Conservation (phyloP, 495 filamentous ascomycete species). For the Evernia prunastri region DNA sequence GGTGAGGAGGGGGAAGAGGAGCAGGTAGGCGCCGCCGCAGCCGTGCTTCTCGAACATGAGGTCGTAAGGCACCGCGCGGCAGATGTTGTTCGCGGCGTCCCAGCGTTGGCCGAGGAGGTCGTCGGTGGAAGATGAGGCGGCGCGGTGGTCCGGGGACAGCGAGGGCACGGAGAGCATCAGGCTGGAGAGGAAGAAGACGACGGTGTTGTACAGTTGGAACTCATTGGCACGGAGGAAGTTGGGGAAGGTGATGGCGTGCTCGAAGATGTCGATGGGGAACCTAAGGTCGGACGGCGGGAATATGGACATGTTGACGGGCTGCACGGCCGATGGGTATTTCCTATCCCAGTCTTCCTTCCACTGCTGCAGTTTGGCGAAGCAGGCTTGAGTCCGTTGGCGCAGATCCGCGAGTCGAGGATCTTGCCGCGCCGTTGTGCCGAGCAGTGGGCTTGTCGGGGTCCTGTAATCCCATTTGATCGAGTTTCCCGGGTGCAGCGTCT, state of each 20-base stretch:
- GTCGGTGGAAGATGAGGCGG: background rate
- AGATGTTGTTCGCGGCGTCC: constrained; percentile 12
- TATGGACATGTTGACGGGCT: background rate
- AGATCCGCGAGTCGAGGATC: background rate
- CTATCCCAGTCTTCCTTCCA: constrained; percentile 12
- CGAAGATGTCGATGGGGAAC: constrained; percentile 9
- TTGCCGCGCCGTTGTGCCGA: background rate
- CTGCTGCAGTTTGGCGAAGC: background rate
- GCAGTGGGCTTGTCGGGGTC: background rate
- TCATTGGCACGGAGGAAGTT: constrained; percentile 5
- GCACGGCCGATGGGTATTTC: background rate
- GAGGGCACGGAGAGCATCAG: background rate
- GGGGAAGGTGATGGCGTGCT: constrained; percentile 4
- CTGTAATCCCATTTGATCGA: background rate
- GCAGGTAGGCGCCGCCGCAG: constrained; percentile 9
- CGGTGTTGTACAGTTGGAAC: constrained; percentile 11
- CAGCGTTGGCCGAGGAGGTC: constrained; percentile 1
- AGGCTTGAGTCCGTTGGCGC: background rate
- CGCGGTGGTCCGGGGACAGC: background rate
- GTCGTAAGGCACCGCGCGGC: constrained; percentile 16
- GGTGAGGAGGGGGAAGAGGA: constrained; percentile 12
- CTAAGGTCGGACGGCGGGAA: background rate
- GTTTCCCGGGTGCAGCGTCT: background rate
- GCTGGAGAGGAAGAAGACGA: constrained; percentile 7
- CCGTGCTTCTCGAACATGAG: constrained; percentile 16